Conservation (phyloP, 1,284 basidiomycete genomes). For the Cryptococcus sp. region DNA sequence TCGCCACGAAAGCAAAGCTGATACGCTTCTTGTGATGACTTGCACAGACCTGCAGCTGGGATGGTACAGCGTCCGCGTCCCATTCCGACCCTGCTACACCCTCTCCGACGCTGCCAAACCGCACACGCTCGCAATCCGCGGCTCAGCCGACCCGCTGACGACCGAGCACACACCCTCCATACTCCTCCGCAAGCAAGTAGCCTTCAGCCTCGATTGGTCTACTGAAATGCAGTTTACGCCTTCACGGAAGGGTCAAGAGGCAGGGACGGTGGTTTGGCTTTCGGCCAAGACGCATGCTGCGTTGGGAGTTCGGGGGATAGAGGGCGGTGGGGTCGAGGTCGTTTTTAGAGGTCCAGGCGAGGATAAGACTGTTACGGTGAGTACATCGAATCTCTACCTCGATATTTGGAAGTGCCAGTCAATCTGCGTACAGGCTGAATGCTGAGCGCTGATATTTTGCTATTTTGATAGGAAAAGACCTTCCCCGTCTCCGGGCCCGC, state of each 20-base stretch:
- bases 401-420: too few relatives aligned
- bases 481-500: not conserved
- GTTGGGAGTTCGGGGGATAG: not conserved
- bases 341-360: conserved; percentile 13
- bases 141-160: conserved; percentile 11
- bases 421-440: too few relatives aligned
- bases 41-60: not conserved
- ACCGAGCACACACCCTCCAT: conserved; percentile 17
- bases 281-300: not conserved
- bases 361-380: not conserved
- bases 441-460: too few relatives aligned
- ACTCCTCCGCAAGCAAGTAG: conserved; percentile 18
- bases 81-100: not conserved
- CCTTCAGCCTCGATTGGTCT: conserved; percentile 15
- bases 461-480: too few relatives aligned
- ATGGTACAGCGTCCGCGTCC: conserved; percentile 11
- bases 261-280: conserved; percentile 4
- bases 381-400: too few relatives aligned
- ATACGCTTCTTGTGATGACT: not conserved
- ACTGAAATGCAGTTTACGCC: conserved; percentile 16
- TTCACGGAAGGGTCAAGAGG: conserved; percentile 8
- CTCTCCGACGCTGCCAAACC: conserved; percentile 1
- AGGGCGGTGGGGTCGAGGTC: conserved; percentile 8
- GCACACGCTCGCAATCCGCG: conserved; percentile 1
- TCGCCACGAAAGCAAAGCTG: not conserved